Evolutionary conservation across 805 yeast genomes (phyloP).

Genomic region (Monosporozyma siamensis): DNA sequence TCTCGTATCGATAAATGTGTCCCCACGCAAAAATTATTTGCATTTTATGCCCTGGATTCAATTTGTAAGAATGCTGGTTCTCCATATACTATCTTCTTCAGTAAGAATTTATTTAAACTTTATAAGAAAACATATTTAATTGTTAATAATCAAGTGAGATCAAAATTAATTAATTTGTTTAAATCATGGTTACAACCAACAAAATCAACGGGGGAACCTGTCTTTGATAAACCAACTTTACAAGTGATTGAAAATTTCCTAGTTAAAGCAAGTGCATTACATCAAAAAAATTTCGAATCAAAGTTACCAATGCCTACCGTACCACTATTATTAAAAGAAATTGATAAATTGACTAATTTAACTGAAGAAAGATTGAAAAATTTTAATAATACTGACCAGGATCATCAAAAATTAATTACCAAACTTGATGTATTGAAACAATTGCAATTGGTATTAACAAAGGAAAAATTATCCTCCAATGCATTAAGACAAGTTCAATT

Average conservation of each 20-base stretch:
- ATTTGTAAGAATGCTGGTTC: slow-evolving; percentile 84
- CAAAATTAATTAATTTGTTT: slow-evolving; percentile 65
- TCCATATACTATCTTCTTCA: slow-evolving; percentile 82
- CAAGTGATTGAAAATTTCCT: slow-evolving; percentile 68
- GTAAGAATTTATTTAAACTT: slow-evolving; percentile 46
- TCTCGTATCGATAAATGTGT: slow-evolving; percentile 64
- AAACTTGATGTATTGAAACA: slow-evolving; percentile 31
- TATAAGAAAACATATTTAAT: slow-evolving; percentile 72
- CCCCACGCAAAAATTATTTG: slow-evolving; percentile 76
- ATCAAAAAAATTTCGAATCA: slow-evolving; percentile 29
- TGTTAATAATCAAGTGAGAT: slow-evolving; percentile 66
- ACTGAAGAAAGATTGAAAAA: slow-evolving; percentile 27
- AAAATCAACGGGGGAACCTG: slow-evolving; percentile 34
- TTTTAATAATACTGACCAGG: slow-evolving; percentile 15
- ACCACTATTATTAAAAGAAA: slow-evolving; percentile 27
- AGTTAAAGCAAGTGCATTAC: slow-evolving; percentile 44
- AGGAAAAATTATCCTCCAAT: slow-evolving; percentile 26
- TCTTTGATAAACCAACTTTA: slow-evolving; percentile 65
- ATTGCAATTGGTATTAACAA: slow-evolving; percentile 29
- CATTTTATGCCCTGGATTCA: slow-evolving; percentile 81
- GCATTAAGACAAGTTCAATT: slow-evolving; percentile 31
- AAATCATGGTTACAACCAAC: slow-evolving; percentile 79
- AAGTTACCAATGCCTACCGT: slow-evolving; percentile 26
- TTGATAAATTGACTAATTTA: slow-evolving; percentile 30
- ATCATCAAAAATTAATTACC: slow-evolving; percentile 26